Conservation (phyloP, 2,329 filamentous ascomycete species). For the Cladosporium sp. region DNA sequence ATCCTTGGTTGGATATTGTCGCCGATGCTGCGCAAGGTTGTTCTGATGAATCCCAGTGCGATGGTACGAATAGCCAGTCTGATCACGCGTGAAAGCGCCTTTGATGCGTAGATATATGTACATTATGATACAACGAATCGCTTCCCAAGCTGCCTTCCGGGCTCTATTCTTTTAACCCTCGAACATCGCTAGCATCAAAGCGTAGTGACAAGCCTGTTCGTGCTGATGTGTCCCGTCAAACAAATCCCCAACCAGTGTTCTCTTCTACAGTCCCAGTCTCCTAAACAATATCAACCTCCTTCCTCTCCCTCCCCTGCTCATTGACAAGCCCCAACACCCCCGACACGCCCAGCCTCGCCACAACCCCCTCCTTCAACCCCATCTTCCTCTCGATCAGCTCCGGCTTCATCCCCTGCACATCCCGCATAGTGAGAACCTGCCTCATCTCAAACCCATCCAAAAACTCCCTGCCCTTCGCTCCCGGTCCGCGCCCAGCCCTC, state of each 20-base stretch:
- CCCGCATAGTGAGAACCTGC: constrained; percentile 36
- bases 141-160: background rate
- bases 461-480: constrained; percentile 37
- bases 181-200: background rate
- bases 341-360: constrained; percentile 33
- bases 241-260: background rate
- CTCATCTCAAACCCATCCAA: constrained; percentile 46
- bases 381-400: constrained; percentile 37
- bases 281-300: constrained; percentile 35
- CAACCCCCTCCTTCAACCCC: constrained; percentile 37
- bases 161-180: background rate
- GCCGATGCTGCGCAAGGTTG: background rate
- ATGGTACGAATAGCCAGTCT: background rate
- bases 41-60: background rate
- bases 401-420: constrained; percentile 30
- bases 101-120: background rate
- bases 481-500: constrained; percentile 44
- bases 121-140: background rate
- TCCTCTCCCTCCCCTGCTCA: constrained; percentile 34
- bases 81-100: background rate
- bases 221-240: background rate
- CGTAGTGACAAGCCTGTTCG: background rate
- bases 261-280: background rate
- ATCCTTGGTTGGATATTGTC: constrained; percentile 20
- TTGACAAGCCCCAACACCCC: constrained; percentile 35